These are phyloP conservation scores for Phyllosticta citribraziliensis DNA, from an alignment of 2,329 filamentous ascomycete genomes.

Conservation along the genomic window DNA sequence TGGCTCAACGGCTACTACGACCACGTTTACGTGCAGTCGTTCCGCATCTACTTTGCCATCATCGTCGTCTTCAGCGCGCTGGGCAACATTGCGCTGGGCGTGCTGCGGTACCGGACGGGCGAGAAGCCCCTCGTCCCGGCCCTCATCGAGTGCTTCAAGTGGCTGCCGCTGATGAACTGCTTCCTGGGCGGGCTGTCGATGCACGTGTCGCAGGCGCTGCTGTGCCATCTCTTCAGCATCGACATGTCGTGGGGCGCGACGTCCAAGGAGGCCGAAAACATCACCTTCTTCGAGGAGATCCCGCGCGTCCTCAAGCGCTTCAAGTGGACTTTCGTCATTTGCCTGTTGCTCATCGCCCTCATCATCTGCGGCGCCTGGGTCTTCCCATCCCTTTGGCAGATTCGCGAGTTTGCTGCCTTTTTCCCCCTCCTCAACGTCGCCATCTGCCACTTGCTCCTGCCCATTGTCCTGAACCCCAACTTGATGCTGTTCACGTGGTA, in stretches of 20 bases:
- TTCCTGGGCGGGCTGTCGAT: constrained; percentile 33
- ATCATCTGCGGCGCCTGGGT: constrained; percentile 41
- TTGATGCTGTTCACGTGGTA: constrained; percentile 56
- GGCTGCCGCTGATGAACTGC: constrained; percentile 43
- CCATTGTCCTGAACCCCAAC: constrained; percentile 52
- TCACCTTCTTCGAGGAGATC: constrained; percentile 48
- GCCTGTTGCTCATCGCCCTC: constrained; percentile 34
- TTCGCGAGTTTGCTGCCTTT: constrained; percentile 49
- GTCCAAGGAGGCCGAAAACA: constrained; percentile 48
- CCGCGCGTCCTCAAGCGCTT: constrained; percentile 46
- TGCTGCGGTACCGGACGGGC: constrained; percentile 63
- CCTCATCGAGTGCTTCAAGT: constrained; percentile 50
- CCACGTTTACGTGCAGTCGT: constrained; percentile 66
- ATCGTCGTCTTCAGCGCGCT: constrained; percentile 69
- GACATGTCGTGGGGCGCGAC: constrained; percentile 46
- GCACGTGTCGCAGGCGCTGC: constrained; percentile 31
- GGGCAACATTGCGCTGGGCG: constrained; percentile 60
- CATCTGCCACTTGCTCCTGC: constrained; percentile 47
- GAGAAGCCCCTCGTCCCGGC: constrained; percentile 51
- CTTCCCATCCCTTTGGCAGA: constrained; percentile 45
- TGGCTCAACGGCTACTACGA: constrained; percentile 70
- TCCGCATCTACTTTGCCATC: constrained; percentile 73
- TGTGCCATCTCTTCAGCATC: constrained; percentile 31
- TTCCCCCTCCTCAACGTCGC: constrained; percentile 46
- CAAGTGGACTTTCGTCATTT: constrained; percentile 45